Evolutionary conservation across 352 stramenopile genomes (phyloP), one percentile per base, ranked within the genome.

Genomic region (Pythium aquatile): DNA sequence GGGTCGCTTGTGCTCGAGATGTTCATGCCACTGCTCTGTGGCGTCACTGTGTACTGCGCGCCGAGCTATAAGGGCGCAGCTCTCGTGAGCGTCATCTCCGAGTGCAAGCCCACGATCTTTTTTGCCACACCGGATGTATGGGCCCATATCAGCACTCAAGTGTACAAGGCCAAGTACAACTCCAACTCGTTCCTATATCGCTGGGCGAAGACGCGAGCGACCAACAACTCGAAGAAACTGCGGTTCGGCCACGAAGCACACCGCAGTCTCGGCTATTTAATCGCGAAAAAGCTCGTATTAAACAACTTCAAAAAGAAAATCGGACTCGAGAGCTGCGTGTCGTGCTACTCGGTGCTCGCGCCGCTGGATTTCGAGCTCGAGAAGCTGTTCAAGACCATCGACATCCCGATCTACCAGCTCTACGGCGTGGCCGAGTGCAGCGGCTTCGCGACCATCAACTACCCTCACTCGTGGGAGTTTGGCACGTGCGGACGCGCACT

Each of bases 231-330:
- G 2, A 81, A 83, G 42, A 95, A 95, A 67, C 76, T 91, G 26
- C 78, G 87, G 8, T 89, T 86, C 54, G 67, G 67, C 24, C 70
- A 78, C 33, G 61, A 73, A 13, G 79, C 77, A 17, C 75, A 79
- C 28, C 81, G 77, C 16, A 88, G 78, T 57, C 55, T 94, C 14
- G 85, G 85, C 20, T 92, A 94, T 63, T 82, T 91, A 68, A 60
- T 94, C 29, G 85, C 85, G 8, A 90, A 94, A 48, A 74, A 77
- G 44, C 76, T 95, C 26, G 84, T 95, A 39, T 74, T 95, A 8
- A 85, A 88, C 66, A 79, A 69, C 29, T 86, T 94, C 49, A 92
- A 93, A 66, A 88, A 88, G 63, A 85, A 83, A 51, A 76, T 94
- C 32, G 85, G 85, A 8, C 69, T 94, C 14, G 78, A 90, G 72